Percentiles rank a stretch among this genome's conserved stretches.
phyloP scores from a whole-genome alignment of 805 yeast species.

The Cyberlindnera bimundalis region DNA sequence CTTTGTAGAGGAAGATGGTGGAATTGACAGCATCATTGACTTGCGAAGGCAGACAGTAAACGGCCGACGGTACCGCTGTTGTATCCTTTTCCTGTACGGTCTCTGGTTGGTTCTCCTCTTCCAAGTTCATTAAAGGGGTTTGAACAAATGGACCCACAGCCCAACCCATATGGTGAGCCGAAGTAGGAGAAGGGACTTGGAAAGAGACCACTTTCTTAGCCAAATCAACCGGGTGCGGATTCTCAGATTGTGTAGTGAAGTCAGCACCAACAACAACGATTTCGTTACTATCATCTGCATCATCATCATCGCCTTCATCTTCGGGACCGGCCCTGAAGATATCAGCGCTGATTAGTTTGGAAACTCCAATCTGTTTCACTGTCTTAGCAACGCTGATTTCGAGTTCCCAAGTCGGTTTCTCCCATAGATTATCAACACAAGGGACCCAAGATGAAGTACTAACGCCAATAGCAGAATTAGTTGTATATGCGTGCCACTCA shows the following conservation, averaged over 20 bases:
- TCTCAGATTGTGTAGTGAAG: slow-evolving; percentile 57
- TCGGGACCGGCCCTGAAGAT: slow-evolving; percentile 21
- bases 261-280: slow-evolving; percentile 71
- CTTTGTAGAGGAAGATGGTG: slow-evolving; percentile 70
- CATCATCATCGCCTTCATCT: slow-evolving; percentile 31
- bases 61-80: slow-evolving; percentile 49
- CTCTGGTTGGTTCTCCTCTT: slow-evolving; percentile 33
- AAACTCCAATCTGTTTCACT: slow-evolving; percentile 58
- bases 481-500: slow-evolving; percentile 83
- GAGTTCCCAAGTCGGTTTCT: slow-evolving; percentile 87
- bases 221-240: slow-evolving; percentile 71
- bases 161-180: slow-evolving; percentile 95
- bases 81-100: slow-evolving; percentile 32
- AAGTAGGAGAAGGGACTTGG: slow-evolving; percentile 75
- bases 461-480: slow-evolving; percentile 70
- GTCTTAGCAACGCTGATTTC: slow-evolving; percentile 84
- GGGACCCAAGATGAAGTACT: slow-evolving; percentile 98
- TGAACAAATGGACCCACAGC: slow-evolving; percentile 85
- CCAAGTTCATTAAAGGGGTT: slow-evolving; percentile 47
- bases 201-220: slow-evolving; percentile 73
- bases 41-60: slow-evolving; percentile 62
- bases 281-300: slow-evolving; percentile 39
- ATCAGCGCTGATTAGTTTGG: slow-evolving; percentile 32
- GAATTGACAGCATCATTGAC: slow-evolving; percentile 61
- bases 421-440: slow-evolving; percentile 85